Conservation (phyloP, 2,329 filamentous ascomycete species). For the Talaromyces pinophilus region DNA sequence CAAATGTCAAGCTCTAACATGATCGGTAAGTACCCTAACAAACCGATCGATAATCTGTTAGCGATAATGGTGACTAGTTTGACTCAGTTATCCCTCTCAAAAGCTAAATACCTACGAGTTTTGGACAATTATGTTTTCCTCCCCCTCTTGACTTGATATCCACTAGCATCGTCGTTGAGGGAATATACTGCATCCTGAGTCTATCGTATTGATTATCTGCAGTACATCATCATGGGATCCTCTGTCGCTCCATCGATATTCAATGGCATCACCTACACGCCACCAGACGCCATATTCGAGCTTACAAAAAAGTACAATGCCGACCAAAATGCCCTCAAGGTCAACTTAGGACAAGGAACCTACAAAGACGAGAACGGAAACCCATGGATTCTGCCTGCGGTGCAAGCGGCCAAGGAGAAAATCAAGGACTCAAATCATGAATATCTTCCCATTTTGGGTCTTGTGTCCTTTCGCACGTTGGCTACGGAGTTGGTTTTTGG, state of each 20-base stretch:
- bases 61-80: not conserved
- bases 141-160: not conserved
- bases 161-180: not conserved
- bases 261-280: not conserved
- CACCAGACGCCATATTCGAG: conserved; percentile 20
- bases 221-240: not conserved
- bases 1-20: not conserved
- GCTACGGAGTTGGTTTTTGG: conserved; percentile 85
- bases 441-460: conserved; percentile 90
- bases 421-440: conserved; percentile 91
- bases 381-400: conserved; percentile 90
- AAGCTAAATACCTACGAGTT: not conserved
- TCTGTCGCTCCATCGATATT: not conserved
- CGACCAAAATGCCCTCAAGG: conserved; percentile 71
- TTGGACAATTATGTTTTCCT: not conserved
- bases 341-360: conserved; percentile 89
- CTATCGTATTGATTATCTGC: not conserved
- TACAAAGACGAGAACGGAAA: conserved; percentile 90
- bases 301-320: conserved; percentile 59
- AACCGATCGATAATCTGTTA: not conserved
- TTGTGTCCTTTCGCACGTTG: conserved; percentile 76
- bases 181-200: not conserved
- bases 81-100: not conserved
- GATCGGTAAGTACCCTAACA: not conserved
- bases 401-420: conserved; percentile 78